Evolutionary conservation across 768 basidiomycete species (phyloP), one percentile per base, ranked within the genome.

Genomic region (Xerocomus brunneocitrinus): DNA sequence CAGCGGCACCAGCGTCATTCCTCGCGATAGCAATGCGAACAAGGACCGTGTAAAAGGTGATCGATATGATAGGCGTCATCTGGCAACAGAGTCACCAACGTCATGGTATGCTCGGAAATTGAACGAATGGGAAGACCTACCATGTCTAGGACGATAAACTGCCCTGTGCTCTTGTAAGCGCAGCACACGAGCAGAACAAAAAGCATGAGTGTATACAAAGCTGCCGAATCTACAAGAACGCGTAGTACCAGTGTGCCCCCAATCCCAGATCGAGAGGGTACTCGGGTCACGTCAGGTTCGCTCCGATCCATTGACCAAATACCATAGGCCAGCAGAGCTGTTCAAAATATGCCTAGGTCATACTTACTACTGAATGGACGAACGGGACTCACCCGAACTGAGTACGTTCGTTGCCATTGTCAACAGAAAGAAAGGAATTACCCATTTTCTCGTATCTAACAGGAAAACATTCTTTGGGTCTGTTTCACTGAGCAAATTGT

Each of bases 41-140:
- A 38, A 62, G 50, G 19, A 63, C 48, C 40, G 7, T 51, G 39
- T 54, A 46, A 16, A 63, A 62, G 8, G 61, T 28, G 24, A 62
- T 64, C 3, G 63, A 62, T 50, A 64, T 58, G 25, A 60, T 60
- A 5, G 56, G 60, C 8, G 53, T 62, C 35, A 58, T 51, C 63
- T 65, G 4, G 16, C 14, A n/a, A 14, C 32, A 22, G 27, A 3
- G 19, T 50, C 36, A 52, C 40, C 38, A 5, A 44, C 5, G 0
- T 19, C 25, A 27, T 31, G 39, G 32, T 4, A 5, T 3, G 27
- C 24, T 10, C 14, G 3, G 16, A 30, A 24, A 31, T 8, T 31
- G 30, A 31, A 31, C 30, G 30, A 9, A 34, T 12, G 22, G 30
- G 14, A 43, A 5, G 41, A 56, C 58, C 30, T 40, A 64, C 63